Evolutionary conservation across 257 asterid species (phyloP).

Genomic region (Linderniella brevidens): DNA sequence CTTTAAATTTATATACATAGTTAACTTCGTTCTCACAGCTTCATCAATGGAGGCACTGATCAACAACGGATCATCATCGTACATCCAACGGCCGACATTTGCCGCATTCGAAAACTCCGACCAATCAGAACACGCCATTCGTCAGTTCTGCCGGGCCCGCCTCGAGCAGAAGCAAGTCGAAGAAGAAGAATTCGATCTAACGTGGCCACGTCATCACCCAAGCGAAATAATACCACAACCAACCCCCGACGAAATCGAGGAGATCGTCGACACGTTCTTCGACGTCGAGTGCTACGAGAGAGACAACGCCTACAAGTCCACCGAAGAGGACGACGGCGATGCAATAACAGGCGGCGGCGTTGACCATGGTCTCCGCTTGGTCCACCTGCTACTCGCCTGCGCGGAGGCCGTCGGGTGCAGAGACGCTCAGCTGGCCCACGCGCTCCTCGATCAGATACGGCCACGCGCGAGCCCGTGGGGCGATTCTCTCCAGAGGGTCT

Average conservation of each 20-base stretch:
- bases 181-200: slow-evolving; percentile 2
- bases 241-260: slow-evolving; percentile 28
- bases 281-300: slow-evolving; percentile 25
- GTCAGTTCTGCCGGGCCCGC: slow-evolving; percentile 47
- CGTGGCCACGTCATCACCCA: slow-evolving; percentile 10
- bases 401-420: slow-evolving; percentile 81
- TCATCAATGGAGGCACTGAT: slow-evolving; percentile 14
- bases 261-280: slow-evolving; percentile 35
- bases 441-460: slow-evolving; percentile 40
- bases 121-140: slow-evolving; percentile 24
- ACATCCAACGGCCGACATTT: no score
- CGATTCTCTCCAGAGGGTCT: slow-evolving; percentile 67
- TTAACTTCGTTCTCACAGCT: neutral
- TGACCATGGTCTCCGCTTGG: slow-evolving; percentile 34
- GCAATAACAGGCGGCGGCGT: slow-evolving; percentile 8
- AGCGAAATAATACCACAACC: no score
- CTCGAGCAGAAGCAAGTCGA: slow-evolving; percentile 18
- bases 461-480: slow-evolving; percentile 50
- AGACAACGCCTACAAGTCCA: slow-evolving; percentile 15
- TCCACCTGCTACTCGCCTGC: slow-evolving; percentile 57
- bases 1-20: no score
- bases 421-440: slow-evolving; percentile 43
- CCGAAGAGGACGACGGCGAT: neutral
- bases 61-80: slow-evolving; percentile 12
- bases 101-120: slow-evolving; percentile 11